Evolutionary conservation across 441 rosid genomes (phyloP), one percentile per base, ranked within the genome.

Genomic region (Dalechampia spathulata): DNA sequence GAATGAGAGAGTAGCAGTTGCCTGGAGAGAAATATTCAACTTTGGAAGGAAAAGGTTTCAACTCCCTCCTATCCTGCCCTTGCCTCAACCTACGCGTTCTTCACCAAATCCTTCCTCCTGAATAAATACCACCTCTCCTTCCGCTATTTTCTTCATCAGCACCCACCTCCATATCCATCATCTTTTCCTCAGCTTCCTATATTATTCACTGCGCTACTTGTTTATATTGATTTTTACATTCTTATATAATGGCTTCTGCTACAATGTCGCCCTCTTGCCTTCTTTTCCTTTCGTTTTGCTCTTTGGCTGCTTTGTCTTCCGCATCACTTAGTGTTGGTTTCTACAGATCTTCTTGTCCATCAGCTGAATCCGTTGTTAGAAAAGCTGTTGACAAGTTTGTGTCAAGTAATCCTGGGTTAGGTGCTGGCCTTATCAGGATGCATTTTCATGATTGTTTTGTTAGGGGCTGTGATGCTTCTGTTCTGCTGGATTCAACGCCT

Each of bases 391-490:
- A 45, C 27, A 45, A 45, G 5, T 10, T 22, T 12, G 26, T 21
- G 15, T 20, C 27, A 10, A 26, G 27, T 1, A 45, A 45, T 1
- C 49, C 49, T 9, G 49, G 49, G 6, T 36, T 51, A 32, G 55
- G 55, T 20, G 55, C 55, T 32, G 55, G 55, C 8, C 55, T 51
- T 13, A 51, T 51, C 1, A 51, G 55, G 10, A 51, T 51, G 55
- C 55, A 51, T 51, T 51, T 51, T 20, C 55, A 51, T 36, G 55
- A 51, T 6, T 34, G 55, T 17, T 51, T 51, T 32, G 42, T 51
- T 2, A 50, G 55, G 55, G 55, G 55, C 2, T 50, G 55, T 50
- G 55, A 50, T 50, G 55, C 55, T 17, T 50, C 55, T 16, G 55
- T 50, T 6, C 39, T 30, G 14, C 55, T 50, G 12, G 39, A 30